Conservation (phyloP, 108 stramenopile species). For the Nitzschia sp. region DNA sequence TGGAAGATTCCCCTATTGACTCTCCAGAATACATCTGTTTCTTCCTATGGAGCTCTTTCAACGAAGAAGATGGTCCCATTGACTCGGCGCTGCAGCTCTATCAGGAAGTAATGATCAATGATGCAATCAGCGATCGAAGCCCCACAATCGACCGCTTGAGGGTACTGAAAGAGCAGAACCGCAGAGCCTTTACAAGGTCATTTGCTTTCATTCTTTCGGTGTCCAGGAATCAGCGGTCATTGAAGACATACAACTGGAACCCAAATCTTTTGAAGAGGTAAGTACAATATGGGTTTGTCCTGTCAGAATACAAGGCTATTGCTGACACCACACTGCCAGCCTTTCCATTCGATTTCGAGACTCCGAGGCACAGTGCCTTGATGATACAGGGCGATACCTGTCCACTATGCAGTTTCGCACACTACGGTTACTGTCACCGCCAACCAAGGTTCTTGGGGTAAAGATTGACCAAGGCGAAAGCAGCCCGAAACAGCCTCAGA, state of each 20-base stretch:
- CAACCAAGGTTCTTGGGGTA: background rate
- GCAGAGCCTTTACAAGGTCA: conserved; percentile 38
- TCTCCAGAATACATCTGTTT: conserved; percentile 70
- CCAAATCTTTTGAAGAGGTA: conserved; percentile 41
- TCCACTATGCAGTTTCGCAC: conserved; percentile 1
- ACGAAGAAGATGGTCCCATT: conserved; percentile 6
- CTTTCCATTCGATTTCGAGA: conserved; percentile 7
- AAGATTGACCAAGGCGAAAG: background rate
- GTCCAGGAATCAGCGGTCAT: conserved; percentile 35
- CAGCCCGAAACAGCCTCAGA: background rate
- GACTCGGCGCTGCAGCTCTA: conserved; percentile 33
- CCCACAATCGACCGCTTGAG: conserved; percentile 23
- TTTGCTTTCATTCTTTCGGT: conserved; percentile 53
- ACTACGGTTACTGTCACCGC: conserved; percentile 8
- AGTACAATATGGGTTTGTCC: background rate
- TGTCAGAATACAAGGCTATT: no score
- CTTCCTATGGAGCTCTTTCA: conserved; percentile 35
- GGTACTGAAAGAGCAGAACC: conserved; percentile 26
- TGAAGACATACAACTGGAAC: conserved; percentile 53
- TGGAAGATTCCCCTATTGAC: conserved; percentile 62
- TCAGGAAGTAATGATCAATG: conserved; percentile 38
- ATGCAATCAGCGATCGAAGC: conserved; percentile 34
- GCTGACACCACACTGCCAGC: background rate
- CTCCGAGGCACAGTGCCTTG: background rate
- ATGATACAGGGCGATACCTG: conserved; percentile 1